Conservation (phyloP, 176 grass and related monocot genomes). For the Oropetium thomaeum region DNA sequence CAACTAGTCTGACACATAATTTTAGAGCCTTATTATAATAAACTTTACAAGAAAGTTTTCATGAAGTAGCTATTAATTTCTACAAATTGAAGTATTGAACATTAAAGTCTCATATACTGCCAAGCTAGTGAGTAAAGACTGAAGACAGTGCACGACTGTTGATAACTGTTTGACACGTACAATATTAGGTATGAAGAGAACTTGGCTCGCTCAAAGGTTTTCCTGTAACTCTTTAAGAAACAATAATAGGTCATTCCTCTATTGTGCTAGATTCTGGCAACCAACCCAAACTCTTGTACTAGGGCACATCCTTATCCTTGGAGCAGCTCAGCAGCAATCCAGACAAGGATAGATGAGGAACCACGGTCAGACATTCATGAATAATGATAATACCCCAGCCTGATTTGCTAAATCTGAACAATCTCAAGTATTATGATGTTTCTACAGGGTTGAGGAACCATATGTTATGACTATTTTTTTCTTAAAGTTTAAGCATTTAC, state of each 20-base stretch:
- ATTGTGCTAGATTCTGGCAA: background rate
- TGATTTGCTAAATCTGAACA: background rate
- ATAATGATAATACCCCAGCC: background rate
- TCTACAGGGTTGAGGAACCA: background rate
- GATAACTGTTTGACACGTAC: background rate
- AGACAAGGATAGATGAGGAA: background rate
- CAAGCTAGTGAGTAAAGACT: background rate
- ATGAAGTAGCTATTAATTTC: background rate
- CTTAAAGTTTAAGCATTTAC: background rate
- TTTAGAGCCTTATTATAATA: background rate
- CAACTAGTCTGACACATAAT: background rate
- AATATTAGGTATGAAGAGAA: background rate
- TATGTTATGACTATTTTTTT: background rate
- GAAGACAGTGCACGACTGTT: background rate
- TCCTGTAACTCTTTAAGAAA: background rate
- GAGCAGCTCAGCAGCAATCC: background rate
- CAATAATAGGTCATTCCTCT: background rate
- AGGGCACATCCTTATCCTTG: background rate
- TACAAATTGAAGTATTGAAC: background rate
- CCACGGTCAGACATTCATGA: background rate
- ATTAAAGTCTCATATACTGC: background rate
- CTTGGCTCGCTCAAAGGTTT: conserved; percentile 9
- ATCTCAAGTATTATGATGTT: background rate
- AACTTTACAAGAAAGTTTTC: background rate
- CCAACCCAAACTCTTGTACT: background rate